phyloP scores from a whole-genome alignment of 495 filamentous ascomycete species.

The Entonaema liquescens region DNA sequence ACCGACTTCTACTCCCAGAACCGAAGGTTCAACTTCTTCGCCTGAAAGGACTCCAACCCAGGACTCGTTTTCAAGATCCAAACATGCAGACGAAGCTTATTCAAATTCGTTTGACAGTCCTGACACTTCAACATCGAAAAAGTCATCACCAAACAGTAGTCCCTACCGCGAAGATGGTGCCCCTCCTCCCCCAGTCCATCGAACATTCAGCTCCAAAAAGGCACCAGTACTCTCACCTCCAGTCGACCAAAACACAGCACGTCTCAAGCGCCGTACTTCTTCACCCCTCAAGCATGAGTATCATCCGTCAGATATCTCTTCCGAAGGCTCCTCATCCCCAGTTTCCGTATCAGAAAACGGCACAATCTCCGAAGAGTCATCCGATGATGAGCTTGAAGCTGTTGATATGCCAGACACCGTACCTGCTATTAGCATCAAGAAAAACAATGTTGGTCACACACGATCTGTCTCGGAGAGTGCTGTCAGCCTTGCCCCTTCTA shows the following conservation, averaged over 20 bases:
- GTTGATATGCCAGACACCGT: slow-evolving; percentile 59
- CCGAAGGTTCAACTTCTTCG: slow-evolving; percentile 33
- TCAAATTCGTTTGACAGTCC: slow-evolving; percentile 35
- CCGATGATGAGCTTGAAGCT: slow-evolving; percentile 61
- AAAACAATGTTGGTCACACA: slow-evolving; percentile 17
- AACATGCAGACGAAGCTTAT: slow-evolving; percentile 7
- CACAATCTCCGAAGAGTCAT: slow-evolving; percentile 55
- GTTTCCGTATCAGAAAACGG: slow-evolving; percentile 51
- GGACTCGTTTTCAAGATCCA: slow-evolving; percentile 39
- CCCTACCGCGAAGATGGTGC: slow-evolving; percentile 54
- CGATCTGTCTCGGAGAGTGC: slow-evolving; percentile 50
- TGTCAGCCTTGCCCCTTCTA: slow-evolving; percentile 72
- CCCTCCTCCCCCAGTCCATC: slow-evolving; percentile 63
- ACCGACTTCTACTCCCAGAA: slow-evolving; percentile 28
- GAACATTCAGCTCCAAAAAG: slow-evolving; percentile 53
- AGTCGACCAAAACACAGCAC: slow-evolving; percentile 52
- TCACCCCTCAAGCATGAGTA: slow-evolving; percentile 99
- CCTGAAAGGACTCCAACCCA: slow-evolving; percentile 44
- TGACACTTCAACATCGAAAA: slow-evolving; percentile 48
- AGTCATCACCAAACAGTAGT: slow-evolving; percentile 56
- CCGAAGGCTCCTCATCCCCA: slow-evolving; percentile 59
- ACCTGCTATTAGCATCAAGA: slow-evolving; percentile 59
- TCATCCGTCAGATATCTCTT: slow-evolving; percentile 80
- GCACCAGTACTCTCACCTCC: slow-evolving; percentile 59
- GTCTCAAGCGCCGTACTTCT: slow-evolving; percentile 75